A percentile compares a stretch with the other conserved stretches of the same genome.
phyloP scores from a whole-genome alignment of 192 early-diverging fungal genomes.

The Umbelopsis ramanniana region DNA sequence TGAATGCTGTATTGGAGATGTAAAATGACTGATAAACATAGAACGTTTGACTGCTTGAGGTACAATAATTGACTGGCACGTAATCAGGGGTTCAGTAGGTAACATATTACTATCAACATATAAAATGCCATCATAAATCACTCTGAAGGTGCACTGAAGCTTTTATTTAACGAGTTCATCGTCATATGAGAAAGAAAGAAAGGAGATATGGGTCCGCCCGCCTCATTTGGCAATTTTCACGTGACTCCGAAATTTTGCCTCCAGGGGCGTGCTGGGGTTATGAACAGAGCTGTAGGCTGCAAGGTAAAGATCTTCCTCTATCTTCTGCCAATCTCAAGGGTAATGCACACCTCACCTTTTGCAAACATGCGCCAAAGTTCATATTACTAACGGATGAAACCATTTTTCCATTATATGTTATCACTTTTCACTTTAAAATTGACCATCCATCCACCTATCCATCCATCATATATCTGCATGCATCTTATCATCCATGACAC shows the following conservation, averaged over 20 bases:
- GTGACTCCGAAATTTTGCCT: slow-evolving; percentile 1
- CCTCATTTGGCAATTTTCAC: not conserved
- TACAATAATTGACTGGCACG: no score
- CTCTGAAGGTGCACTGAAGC: no score
- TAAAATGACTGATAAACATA: no score
- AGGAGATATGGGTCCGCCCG: no score
- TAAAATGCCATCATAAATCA: no score
- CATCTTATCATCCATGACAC: not conserved
- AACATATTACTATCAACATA: no score
- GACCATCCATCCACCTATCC: slow-evolving; percentile 5
- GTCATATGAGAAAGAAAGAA: no score
- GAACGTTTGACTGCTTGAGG: no score
- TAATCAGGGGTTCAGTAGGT: no score
- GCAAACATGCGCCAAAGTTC: not conserved
- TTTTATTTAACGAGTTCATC: no score
- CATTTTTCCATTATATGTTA: not conserved
- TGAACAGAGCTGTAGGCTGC: not conserved
- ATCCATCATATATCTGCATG: not conserved
- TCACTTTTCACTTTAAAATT: not conserved
- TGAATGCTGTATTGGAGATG: no score
- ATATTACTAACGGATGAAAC: slow-evolving; percentile 11
- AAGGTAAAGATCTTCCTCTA: slow-evolving; percentile 5
- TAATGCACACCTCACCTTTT: not conserved
- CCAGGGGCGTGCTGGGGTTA: not conserved
- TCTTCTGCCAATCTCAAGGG: slow-evolving; percentile 21